Conservation (phyloP, 441 rosid species). For the Brassica balearica region DNA sequence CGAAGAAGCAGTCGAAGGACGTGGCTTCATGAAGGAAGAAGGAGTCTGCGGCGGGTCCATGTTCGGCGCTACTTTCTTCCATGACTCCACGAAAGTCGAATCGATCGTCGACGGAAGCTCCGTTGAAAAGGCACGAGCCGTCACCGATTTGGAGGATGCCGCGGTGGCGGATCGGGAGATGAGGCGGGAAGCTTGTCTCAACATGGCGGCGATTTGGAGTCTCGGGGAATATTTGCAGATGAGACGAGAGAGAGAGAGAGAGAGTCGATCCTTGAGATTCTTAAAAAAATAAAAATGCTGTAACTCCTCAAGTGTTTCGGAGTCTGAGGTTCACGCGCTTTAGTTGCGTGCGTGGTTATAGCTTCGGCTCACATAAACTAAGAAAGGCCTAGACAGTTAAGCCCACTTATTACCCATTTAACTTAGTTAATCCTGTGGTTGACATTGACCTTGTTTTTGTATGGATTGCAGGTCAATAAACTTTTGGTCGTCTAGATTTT, state of each 20-base stretch:
- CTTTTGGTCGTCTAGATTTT: not conserved
- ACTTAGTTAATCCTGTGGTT: not conserved
- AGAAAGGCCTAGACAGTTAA: not conserved
- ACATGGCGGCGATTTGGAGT: constrained; percentile 54
- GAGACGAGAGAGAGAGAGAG: not conserved
- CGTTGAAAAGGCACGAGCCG: constrained; percentile 58
- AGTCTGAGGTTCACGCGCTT: constrained; percentile 26
- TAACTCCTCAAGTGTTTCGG: constrained; percentile 34
- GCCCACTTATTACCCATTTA: constrained; percentile 7
- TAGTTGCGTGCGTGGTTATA: not conserved
- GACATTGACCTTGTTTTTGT: not conserved
- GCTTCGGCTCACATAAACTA: not conserved
- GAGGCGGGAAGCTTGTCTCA: constrained; percentile 70
- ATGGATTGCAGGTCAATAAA: not conserved
- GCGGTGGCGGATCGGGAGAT: constrained; percentile 51
- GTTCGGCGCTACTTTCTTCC: constrained; percentile 71
- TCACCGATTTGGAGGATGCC: constrained; percentile 56
- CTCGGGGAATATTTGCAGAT: constrained; percentile 27
- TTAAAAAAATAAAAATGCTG: constrained; percentile 10
- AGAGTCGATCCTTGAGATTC: constrained; percentile 2
- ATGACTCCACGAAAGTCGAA: constrained; percentile 55
- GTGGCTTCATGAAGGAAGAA: constrained; percentile 61
- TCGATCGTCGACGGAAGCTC: constrained; percentile 57
- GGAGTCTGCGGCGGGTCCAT: constrained; percentile 77
- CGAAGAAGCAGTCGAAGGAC: constrained; percentile 59